Percentiles rank a stretch among this genome's conserved stretches.
Conservation (phyloP, 306 rosid genomes). For the Astragalus membranaceus region DNA sequence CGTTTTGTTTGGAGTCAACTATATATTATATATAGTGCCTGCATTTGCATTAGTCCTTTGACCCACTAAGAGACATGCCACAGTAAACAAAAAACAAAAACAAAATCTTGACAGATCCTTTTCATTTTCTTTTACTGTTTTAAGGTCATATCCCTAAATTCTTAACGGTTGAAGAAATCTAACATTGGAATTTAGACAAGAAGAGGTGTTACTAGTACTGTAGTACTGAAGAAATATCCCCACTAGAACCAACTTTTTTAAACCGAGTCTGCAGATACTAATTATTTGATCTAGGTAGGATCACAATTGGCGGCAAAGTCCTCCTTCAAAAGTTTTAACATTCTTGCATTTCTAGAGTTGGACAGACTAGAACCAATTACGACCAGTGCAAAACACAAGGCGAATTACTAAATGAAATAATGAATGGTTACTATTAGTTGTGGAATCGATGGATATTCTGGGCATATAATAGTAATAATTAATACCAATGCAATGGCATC, state of each 20-base stretch:
- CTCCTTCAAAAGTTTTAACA: too few relatives aligned
- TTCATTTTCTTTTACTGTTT: background rate
- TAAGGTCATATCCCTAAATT: background rate
- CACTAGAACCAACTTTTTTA: too few relatives aligned
- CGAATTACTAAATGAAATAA: background rate
- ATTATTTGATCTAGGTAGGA: too few relatives aligned
- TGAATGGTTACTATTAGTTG: background rate
- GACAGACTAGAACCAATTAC: background rate
- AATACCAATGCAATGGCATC: background rate
- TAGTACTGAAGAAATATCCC: too few relatives aligned
- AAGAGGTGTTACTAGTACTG: too few relatives aligned
- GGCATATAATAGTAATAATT: background rate
- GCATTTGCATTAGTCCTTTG: background rate
- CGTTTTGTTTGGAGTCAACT: background rate
- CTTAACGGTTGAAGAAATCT: background rate
- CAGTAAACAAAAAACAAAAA: background rate
- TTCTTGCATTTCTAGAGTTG: too few relatives aligned
- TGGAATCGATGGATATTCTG: slow-evolving; percentile 20
- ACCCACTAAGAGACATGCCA: background rate
- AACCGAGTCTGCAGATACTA: too few relatives aligned
- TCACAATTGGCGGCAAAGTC: too few relatives aligned
- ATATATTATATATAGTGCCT: background rate
- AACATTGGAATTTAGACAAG: background rate
- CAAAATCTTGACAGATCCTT: background rate
- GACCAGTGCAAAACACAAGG: background rate